phyloP scores from a whole-genome alignment of 2,329 filamentous ascomycete species.

The Trichoderma breve region DNA sequence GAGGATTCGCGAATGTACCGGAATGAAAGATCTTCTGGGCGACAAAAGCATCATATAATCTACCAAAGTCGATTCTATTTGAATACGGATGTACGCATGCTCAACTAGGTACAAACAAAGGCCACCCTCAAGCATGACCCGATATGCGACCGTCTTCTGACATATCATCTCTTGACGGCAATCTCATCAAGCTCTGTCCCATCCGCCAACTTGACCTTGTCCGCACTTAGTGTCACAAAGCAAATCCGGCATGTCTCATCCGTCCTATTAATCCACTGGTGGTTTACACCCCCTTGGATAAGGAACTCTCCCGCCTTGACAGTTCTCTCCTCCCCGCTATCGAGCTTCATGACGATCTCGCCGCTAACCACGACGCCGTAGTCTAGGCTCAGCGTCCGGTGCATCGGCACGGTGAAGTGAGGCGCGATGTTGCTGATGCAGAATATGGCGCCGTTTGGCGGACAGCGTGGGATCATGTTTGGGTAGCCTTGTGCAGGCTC shows the following conservation, averaged over 20 bases:
- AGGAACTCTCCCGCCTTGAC: conserved; percentile 40
- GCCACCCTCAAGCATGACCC: not conserved
- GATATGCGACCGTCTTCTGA: not conserved
- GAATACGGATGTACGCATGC: not conserved
- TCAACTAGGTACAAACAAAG: not conserved
- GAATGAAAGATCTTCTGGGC: conserved; percentile 38
- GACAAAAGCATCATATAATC: conserved; percentile 27
- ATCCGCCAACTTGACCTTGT: conserved; percentile 39
- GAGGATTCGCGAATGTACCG: conserved; percentile 39
- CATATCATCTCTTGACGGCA: not conserved
- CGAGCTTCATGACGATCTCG: conserved; percentile 39
- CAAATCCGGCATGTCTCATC: conserved; percentile 38
- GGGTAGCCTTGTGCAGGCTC: conserved; percentile 20
- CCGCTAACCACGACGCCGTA: conserved; percentile 41
- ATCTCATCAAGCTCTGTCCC: conserved; percentile 39
- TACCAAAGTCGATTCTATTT: not conserved
- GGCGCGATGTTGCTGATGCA: conserved; percentile 35
- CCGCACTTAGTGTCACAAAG: conserved; percentile 40
- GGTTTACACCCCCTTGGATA: conserved; percentile 43
- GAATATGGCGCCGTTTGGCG: conserved; percentile 36
- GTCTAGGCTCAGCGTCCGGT: conserved; percentile 43
- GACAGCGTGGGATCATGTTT: conserved; percentile 35
- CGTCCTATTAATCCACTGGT: conserved; percentile 44
- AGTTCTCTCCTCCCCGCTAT: conserved; percentile 41
- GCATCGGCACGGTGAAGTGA: conserved; percentile 36